Conservation (phyloP, 2,329 filamentous ascomycete species). For the Fusarium guadeloupense region DNA sequence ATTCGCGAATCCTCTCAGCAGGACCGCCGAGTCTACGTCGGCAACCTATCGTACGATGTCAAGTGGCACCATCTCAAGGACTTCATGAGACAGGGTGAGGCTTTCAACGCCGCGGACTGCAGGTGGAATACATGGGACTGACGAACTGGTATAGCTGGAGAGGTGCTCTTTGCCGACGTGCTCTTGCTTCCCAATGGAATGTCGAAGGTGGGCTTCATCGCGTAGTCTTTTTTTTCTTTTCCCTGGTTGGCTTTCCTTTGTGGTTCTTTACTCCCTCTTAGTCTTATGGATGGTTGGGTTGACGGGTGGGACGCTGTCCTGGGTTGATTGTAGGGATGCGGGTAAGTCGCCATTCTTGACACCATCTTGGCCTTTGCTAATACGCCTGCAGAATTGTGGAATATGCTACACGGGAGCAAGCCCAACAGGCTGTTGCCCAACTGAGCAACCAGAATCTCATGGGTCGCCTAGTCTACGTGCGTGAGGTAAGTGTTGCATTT, state of each 20-base stretch:
- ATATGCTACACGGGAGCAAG: slow-evolving; percentile 99
- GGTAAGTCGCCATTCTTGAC: slow-evolving; percentile 70
- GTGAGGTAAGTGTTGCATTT: slow-evolving; percentile 74
- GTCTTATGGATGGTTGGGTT: slow-evolving; percentile 95
- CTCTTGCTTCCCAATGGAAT: slow-evolving; percentile 99
- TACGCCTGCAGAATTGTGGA: slow-evolving; percentile 86
- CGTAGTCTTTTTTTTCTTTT: slow-evolving; percentile 77
- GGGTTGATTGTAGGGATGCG: slow-evolving; percentile 98
- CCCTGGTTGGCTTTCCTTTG: slow-evolving; percentile 81
- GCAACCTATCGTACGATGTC: slow-evolving; percentile 98
- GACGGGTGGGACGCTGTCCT: slow-evolving; percentile 95
- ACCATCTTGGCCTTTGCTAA: slow-evolving; percentile 45
- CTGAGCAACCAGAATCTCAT: slow-evolving; percentile 99
- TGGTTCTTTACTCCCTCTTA: slow-evolving; percentile 70
- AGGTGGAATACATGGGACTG: slow-evolving; percentile 49
- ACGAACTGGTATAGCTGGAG: slow-evolving; percentile 77
- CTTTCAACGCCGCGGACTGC: slow-evolving; percentile 40
- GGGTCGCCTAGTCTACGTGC: slow-evolving; percentile 97
- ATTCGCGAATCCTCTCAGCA: slow-evolving; percentile 96
- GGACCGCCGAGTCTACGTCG: slow-evolving; percentile 98
- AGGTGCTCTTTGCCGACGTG: slow-evolving; percentile 99
- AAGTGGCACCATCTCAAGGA: slow-evolving; percentile 99
- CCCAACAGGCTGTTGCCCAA: slow-evolving; percentile 94
- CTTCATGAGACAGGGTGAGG: slow-evolving; percentile 98
- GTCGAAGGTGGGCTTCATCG: slow-evolving; percentile 99